phyloP scores from a whole-genome alignment of 169 alveolate species.

The Babesia ovata region DNA sequence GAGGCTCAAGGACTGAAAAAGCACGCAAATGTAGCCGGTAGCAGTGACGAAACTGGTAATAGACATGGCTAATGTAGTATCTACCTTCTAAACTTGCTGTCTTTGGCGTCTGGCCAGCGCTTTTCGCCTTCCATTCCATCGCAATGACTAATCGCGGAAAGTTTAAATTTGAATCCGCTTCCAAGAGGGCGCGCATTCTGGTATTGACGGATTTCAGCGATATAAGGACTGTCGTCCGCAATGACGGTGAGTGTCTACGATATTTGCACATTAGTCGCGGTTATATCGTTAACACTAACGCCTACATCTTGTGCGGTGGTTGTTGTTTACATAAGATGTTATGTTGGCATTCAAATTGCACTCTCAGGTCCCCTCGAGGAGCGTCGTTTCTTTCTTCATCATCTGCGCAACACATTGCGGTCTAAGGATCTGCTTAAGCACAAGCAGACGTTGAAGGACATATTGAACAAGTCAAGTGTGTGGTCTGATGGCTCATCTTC shows the following conservation, averaged over 20 bases:
- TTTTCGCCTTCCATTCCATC: neutral
- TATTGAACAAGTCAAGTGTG: conserved; percentile 20
- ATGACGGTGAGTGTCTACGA: conserved; percentile 25
- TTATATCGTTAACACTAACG: neutral
- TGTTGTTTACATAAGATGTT: no score
- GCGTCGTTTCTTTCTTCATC: conserved; percentile 41
- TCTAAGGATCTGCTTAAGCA: conserved; percentile 49
- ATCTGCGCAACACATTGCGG: conserved; percentile 42
- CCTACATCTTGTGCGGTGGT: neutral
- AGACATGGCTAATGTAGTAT: conserved; percentile 2
- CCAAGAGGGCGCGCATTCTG: conserved; percentile 56
- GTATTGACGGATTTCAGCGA: conserved; percentile 46
- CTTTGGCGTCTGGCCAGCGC: neutral
- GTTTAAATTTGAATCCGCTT: conserved; percentile 62
- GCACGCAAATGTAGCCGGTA: neutral
- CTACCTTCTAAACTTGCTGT: neutral
- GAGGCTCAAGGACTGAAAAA: conserved; percentile 24
- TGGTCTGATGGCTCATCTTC: neutral
- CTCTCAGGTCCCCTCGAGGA: conserved; percentile 19
- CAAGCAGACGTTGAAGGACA: conserved; percentile 42
- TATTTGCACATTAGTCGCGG: neutral
- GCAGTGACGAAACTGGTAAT: neutral
- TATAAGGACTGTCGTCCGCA: conserved; percentile 21
- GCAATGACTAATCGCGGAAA: conserved; percentile 53
- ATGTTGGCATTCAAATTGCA: neutral